Evolutionary conservation across 768 basidiomycete species (phyloP).

Genomic region (Leucocoprinus birnbaumii): DNA sequence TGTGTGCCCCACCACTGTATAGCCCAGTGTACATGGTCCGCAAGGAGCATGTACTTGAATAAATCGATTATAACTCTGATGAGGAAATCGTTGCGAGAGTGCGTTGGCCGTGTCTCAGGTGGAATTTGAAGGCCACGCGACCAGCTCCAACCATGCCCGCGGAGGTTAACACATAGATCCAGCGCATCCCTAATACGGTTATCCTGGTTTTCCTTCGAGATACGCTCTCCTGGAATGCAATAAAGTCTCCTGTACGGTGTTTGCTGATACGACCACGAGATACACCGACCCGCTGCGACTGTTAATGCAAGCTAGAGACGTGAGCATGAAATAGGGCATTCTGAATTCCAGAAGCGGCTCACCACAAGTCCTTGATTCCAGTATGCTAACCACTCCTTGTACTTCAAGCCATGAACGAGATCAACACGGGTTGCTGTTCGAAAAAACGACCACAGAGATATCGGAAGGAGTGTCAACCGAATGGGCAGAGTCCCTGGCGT

Average conservation of each 20-base stretch:
- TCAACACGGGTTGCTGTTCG: constrained; percentile 42
- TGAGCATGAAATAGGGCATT: neutral
- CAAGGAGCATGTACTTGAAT: constrained; percentile 31
- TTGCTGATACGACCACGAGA: constrained; percentile 37
- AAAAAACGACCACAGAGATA: constrained; percentile 42
- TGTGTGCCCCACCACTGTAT: constrained; percentile 48
- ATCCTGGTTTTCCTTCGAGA: constrained; percentile 9
- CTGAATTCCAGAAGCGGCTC: constrained; percentile 15
- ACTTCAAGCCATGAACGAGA: constrained; percentile 28
- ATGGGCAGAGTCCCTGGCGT: constrained; percentile 39
- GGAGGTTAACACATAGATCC: constrained; percentile 48
- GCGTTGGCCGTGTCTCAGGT: constrained; percentile 36
- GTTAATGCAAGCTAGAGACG: constrained; percentile 30
- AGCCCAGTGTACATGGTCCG: constrained; percentile 43
- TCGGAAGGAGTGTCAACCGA: constrained; percentile 46
- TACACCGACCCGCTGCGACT: constrained; percentile 32
- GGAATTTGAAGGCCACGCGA: constrained; percentile 41
- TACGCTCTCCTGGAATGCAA: constrained; percentile 4
- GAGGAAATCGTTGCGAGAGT: constrained; percentile 34
- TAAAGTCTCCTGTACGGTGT: constrained; percentile 28
- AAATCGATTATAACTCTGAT: constrained; percentile 29
- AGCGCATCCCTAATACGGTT: constrained; percentile 19
- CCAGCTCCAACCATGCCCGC: constrained; percentile 65
- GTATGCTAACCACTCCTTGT: constrained; percentile 32
- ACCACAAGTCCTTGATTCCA: constrained; percentile 46